A percentile compares a stretch with the other conserved stretches of the same genome.
phyloP scores from a whole-genome alignment of 148 eudicot species.

The Diospyros lotus region DNA sequence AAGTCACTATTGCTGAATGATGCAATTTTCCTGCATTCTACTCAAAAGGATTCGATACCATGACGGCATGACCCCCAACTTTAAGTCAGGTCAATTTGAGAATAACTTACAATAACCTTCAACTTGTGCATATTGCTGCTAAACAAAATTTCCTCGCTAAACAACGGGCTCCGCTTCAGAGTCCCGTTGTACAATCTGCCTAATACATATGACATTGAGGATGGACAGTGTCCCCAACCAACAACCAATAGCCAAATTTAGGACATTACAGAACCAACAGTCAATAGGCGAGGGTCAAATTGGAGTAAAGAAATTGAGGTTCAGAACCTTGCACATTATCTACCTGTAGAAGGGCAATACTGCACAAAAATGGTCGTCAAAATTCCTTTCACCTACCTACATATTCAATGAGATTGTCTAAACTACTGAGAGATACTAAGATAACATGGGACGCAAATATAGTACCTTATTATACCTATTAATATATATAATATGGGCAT shows the following conservation, averaged over 20 bases:
- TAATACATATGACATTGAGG: background rate
- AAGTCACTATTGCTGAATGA: no score
- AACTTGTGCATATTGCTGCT: no score
- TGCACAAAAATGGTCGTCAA: background rate
- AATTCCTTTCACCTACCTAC: background rate
- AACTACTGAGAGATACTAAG: background rate
- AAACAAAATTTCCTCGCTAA: no score
- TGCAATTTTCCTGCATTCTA: no score
- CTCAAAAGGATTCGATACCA: no score
- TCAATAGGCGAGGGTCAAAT: no score
- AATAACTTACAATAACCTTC: no score
- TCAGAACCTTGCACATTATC: background rate
- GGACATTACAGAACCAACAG: background rate
- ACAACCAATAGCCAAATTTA: background rate
- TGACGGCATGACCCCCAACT: no score
- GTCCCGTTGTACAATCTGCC: background rate
- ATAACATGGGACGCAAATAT: no score
- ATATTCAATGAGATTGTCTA: background rate
- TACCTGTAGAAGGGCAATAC: background rate
- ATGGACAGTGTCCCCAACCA: background rate
- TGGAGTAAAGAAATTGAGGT: background rate
- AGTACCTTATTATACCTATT: no score
- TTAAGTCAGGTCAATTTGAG: no score
- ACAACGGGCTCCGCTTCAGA: no score
- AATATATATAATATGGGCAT: background rate